phyloP scores from a whole-genome alignment of 2,329 filamentous ascomycete species.

The Trichoderma breve region DNA sequence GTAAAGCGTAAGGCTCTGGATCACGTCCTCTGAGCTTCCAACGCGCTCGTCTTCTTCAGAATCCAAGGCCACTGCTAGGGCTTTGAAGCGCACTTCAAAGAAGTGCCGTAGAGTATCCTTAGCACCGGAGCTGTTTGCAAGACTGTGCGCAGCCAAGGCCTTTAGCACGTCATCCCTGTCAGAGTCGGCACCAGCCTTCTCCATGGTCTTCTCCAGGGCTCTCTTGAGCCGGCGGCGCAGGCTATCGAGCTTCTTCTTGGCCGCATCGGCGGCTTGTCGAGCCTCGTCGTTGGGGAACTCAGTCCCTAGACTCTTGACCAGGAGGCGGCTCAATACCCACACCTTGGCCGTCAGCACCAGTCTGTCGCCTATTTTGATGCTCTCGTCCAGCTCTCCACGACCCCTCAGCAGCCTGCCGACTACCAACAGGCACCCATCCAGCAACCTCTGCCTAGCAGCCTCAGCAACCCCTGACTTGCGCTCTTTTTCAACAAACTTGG shows the following conservation, averaged over 20 bases:
- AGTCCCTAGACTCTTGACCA: slow-evolving; percentile 70
- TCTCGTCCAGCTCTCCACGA: slow-evolving; percentile 32
- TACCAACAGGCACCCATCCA: slow-evolving; percentile 52
- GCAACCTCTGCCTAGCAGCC: slow-evolving; percentile 47
- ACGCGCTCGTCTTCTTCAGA: slow-evolving; percentile 43
- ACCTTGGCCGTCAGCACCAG: slow-evolving; percentile 65
- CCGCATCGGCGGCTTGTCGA: slow-evolving; percentile 50
- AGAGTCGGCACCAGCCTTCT: slow-evolving; percentile 55
- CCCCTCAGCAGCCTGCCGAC: slow-evolving; percentile 50
- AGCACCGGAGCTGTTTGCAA: slow-evolving; percentile 76
- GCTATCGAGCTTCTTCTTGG: slow-evolving; percentile 61
- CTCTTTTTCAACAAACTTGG: slow-evolving; percentile 40
- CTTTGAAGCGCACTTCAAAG: slow-evolving; percentile 67
- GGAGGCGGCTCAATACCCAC: slow-evolving; percentile 70
- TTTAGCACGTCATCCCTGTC: slow-evolving; percentile 60
- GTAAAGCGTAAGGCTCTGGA: slow-evolving; percentile 69
- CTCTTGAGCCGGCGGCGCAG: slow-evolving; percentile 63
- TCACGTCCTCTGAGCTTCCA: slow-evolving; percentile 48
- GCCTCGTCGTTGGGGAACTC: slow-evolving; percentile 34
- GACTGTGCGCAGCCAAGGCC: slow-evolving; percentile 75
- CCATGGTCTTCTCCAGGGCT: slow-evolving; percentile 67
- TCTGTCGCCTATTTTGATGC: slow-evolving; percentile 44
- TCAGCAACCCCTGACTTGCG: slow-evolving; percentile 30
- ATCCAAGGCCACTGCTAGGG: slow-evolving; percentile 63
- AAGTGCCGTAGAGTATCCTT: slow-evolving; percentile 79